Percentiles rank a stretch among this genome's conserved stretches.
phyloP scores from a whole-genome alignment of 306 rosid genomes.

The Fragaria iinumae region DNA sequence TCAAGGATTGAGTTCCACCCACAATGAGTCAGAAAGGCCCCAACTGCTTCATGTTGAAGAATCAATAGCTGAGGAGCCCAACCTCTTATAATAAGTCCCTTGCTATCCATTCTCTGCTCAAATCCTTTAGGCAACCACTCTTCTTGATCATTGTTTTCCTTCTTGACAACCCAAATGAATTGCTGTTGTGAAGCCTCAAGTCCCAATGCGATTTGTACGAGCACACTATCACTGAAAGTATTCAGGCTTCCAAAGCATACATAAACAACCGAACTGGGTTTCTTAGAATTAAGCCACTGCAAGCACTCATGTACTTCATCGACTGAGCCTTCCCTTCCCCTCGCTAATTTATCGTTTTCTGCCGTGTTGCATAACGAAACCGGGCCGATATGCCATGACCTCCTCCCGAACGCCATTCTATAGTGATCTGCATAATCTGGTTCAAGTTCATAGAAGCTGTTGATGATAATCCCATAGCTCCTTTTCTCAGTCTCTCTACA shows the following conservation, averaged over 20 bases:
- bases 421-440: constrained; percentile 17
- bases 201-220: too few relatives aligned
- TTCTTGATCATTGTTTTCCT: not conserved
- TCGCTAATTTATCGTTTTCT: not conserved
- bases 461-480: constrained; percentile 45
- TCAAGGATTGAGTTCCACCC: constrained; percentile 45
- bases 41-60: constrained; percentile 31
- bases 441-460: constrained; percentile 25
- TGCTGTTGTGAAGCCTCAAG: constrained; percentile 34
- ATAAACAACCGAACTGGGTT: too few relatives aligned
- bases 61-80: constrained; percentile 39
- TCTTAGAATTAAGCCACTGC: too few relatives aligned
- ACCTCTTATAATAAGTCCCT: constrained; percentile 25
- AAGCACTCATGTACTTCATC: constrained; percentile 27
- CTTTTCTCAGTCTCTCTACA: constrained; percentile 28
- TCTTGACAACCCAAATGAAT: constrained; percentile 41
- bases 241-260: too few relatives aligned
- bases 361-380: constrained; percentile 24
- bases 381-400: constrained; percentile 34
- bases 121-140: constrained; percentile 25
- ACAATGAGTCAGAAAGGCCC: constrained; percentile 39
- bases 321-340: constrained; percentile 24
- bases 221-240: constrained; percentile 18
- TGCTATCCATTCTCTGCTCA: constrained; percentile 22
- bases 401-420: not conserved